Percentiles rank a stretch among this genome's conserved stretches.
Evolutionary conservation across 1,139 yeast genomes (phyloP).

Genomic region (Hanseniaspora gamundiae): DNA sequence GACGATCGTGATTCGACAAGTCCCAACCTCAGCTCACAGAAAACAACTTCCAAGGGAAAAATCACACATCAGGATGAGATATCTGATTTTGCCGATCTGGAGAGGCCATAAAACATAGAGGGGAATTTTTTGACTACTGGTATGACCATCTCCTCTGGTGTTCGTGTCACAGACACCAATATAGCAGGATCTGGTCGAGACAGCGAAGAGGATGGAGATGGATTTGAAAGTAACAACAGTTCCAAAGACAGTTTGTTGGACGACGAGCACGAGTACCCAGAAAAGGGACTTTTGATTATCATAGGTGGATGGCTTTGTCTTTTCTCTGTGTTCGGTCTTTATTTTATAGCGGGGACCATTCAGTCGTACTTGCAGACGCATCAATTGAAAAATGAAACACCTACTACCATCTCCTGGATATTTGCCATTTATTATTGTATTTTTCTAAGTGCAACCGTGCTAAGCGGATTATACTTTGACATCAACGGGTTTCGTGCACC

Average conservation of each 20-base stretch:
- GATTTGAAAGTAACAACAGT: neutral
- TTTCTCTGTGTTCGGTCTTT: slow-evolving; percentile 48
- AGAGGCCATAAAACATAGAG: neutral
- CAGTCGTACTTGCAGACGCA: slow-evolving; percentile 44
- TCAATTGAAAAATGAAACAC: slow-evolving; percentile 33
- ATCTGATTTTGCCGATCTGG: too few species aligned
- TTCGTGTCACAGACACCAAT: neutral
- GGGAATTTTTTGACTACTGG: neutral
- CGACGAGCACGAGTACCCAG: slow-evolving; percentile 33
- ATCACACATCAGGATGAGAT: neutral
- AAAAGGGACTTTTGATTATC: slow-evolving; percentile 49
- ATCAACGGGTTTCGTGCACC: slow-evolving; percentile 38
- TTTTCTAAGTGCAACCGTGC: slow-evolving; percentile 44
- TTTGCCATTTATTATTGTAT: slow-evolving; percentile 46
- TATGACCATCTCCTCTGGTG: neutral
- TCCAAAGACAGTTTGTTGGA: slow-evolving; percentile 5
- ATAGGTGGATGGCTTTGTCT: slow-evolving; percentile 50
- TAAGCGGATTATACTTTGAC: slow-evolving; percentile 54
- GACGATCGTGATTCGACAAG: neutral
- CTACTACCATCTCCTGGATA: slow-evolving; percentile 48
- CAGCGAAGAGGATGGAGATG: neutral
- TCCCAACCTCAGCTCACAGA: neutral
- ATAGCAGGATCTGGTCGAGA: neutral
- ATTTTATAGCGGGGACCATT: slow-evolving; percentile 47
- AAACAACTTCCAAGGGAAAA: too few species aligned